Base-by-base conservation (phyloP, 495 filamentous ascomycete genomes). In the Hyaloscypha variabilis region DNA sequence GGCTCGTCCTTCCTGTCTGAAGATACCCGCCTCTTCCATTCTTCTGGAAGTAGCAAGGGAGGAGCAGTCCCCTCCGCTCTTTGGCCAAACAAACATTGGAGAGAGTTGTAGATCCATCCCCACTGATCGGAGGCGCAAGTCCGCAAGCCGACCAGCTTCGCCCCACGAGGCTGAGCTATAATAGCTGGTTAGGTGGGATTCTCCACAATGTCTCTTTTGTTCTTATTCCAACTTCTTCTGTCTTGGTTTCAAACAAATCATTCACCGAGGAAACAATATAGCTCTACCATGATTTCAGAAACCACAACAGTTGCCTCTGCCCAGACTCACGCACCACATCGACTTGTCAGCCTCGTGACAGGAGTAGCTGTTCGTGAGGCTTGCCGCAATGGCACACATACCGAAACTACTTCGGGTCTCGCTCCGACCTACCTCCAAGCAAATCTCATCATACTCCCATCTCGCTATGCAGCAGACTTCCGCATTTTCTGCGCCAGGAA, bases 391-490 rank as follows among this genome's bases (percentile, higher is more conserved):
- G 59, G 71, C 1, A 76, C 75, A 36, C 69, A 71, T 49, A 76
- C 77, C 14, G 75, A 77, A 42, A 76, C 76, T 53, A 87, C 84
- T 6, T 73, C 82, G 1, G 82, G 83, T 6, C 67, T 83, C n/a
- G 80, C 83, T 0, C 79, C 80, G 2, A 76, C 76, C 23, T 80
- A 82, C 68, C 73, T 87, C 24, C 84, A 87, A 75, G 85, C 84
- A 13, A 88, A 88, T 66, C 75, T 88, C 6, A 75, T 88, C 30
- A 76, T 87, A 6, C 75, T 87, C 11, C 84, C 83, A 0, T 73
- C 74, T 6, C 71, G 70, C 53, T 81, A 87, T 69, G 83, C 83
- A 31, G 10, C 67, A 8, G 79, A 85, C 62, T 88, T 87, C 66
- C 75, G 78, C 19, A 60, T 76, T 31, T 79, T 86, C 29, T 88